These are phyloP conservation scores for sorghum (Sorghum bicolor) DNA, from an alignment of 176 grass and related monocot genomes.

Conservation along the genomic window DNA sequence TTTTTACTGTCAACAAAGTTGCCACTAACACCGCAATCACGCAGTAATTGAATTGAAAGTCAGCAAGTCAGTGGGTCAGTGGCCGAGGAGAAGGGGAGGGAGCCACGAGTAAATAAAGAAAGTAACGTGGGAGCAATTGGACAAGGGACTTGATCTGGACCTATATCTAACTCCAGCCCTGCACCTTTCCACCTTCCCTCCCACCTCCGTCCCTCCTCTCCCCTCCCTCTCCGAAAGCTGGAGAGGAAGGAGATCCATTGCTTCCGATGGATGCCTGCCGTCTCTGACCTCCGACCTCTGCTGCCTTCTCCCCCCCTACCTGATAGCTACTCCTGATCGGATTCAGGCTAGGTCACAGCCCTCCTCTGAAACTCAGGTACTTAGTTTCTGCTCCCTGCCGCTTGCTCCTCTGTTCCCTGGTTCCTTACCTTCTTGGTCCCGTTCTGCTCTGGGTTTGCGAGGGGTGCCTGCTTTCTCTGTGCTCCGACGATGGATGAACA, in stretches of 20 bases:
- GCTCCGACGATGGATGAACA: not conserved
- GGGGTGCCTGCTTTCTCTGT: not conserved
- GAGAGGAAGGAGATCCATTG: conserved; percentile 44
- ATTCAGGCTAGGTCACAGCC: conserved; percentile 13
- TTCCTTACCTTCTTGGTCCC: not conserved
- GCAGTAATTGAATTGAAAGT: not conserved
- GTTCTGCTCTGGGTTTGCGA: conserved; percentile 1
- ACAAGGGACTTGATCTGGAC: conserved; percentile 37
- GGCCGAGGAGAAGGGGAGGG: not conserved
- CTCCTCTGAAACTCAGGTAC: conserved; percentile 30
- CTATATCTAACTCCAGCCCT: conserved; percentile 41
- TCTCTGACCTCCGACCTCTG: conserved; percentile 28
- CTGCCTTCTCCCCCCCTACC: conserved; percentile 7
- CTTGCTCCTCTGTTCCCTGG: conserved; percentile 2
- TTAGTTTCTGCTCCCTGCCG: not conserved
- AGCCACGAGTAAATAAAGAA: not conserved
- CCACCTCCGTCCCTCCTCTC: not conserved
- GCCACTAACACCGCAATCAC: conserved; percentile 9
- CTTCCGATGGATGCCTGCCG: conserved; percentile 54
- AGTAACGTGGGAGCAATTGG: conserved; percentile 26
- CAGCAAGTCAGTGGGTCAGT: conserved; percentile 24
- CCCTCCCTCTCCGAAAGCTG: conserved; percentile 4
- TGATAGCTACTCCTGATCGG: conserved; percentile 54
- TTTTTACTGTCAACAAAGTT: conserved; percentile 12
- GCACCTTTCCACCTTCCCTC: conserved; percentile 47